A percentile compares a stretch with the other conserved stretches of the same genome.
These are phyloP conservation scores for Claviceps monticola DNA, from an alignment of 2,329 filamentous ascomycete genomes.

Conservation along the genomic window DNA sequence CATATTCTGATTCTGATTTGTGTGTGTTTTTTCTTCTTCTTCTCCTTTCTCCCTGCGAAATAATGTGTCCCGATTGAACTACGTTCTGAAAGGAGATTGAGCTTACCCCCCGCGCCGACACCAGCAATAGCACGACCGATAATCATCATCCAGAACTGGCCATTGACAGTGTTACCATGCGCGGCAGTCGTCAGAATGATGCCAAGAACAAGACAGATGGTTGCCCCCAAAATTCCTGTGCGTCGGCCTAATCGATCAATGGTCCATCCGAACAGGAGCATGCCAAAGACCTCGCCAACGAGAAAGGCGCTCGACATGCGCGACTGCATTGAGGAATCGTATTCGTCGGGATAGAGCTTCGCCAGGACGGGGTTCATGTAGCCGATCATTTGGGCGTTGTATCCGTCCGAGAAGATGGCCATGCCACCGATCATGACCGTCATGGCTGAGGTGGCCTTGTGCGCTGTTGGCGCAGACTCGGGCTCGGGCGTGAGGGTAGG, in stretches of 20 bases:
- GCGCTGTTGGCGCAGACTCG: background rate
- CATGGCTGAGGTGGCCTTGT: background rate
- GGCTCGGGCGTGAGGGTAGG: background rate
- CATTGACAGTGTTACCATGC: constrained; percentile 25
- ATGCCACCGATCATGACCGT: constrained; percentile 3
- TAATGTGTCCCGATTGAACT: too few relatives aligned
- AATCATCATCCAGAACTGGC: constrained; percentile 38
- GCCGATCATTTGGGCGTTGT: constrained; percentile 21
- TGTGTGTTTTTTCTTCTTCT: background rate
- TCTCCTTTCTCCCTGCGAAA: background rate
- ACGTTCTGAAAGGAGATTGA: too few relatives aligned
- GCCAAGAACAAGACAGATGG: constrained; percentile 30
- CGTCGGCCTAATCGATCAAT: constrained; percentile 33
- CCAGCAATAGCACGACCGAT: constrained; percentile 32
- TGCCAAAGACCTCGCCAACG: constrained; percentile 27
- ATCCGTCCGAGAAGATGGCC: constrained; percentile 20
- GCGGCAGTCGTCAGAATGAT: constrained; percentile 30
- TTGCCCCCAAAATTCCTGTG: constrained; percentile 30
- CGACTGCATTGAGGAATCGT: constrained; percentile 21
- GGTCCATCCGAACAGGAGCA: constrained; percentile 25
- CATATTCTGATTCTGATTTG: background rate
- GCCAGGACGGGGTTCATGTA: constrained; percentile 20
- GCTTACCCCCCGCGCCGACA: constrained; percentile 27
- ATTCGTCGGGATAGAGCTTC: constrained; percentile 18
- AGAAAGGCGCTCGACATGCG: constrained; percentile 25